phyloP scores from a whole-genome alignment of 1,284 basidiomycete species.

The Mycosarcoma mackinlayi region DNA sequence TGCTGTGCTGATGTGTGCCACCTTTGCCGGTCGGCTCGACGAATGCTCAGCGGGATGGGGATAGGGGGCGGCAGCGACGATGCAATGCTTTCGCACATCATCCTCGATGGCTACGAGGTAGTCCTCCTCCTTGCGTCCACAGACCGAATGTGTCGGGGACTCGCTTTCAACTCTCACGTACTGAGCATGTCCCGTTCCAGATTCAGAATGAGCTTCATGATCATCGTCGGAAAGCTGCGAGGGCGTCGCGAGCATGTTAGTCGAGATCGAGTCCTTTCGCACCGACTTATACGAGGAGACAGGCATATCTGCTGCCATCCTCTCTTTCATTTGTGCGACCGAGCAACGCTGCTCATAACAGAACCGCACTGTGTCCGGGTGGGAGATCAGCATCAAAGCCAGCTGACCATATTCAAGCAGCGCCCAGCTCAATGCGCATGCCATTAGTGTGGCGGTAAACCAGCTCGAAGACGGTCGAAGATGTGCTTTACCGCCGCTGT shows the following conservation, averaged over 20 bases:
- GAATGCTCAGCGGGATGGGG: too few relatives aligned
- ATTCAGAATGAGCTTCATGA: not conserved
- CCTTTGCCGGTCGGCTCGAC: too few relatives aligned
- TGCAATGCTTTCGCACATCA: constrained; percentile 21
- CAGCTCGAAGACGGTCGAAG: constrained; percentile 4
- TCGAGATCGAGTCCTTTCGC: constrained; percentile 14
- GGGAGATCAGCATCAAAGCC: constrained; percentile 13
- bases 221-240: constrained; percentile 13
- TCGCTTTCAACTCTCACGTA: not conserved
- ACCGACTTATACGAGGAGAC: not conserved
- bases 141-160: not conserved
- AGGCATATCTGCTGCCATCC: not conserved
- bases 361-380: constrained; percentile 7
- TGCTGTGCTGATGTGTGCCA: not conserved
- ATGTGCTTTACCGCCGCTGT: too few relatives aligned
- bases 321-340: constrained; percentile 2
- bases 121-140: constrained; percentile 21
- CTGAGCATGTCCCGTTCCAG: not conserved
- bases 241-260: constrained; percentile 18
- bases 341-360: constrained; percentile 23
- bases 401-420: constrained; percentile 19
- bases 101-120: constrained; percentile 26
- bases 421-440: constrained; percentile 6
- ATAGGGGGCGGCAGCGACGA: not conserved
- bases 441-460: constrained; percentile 1